Base-by-base conservation (phyloP, 2,329 filamentous ascomycete genomes). In the Alternaria ventricosa region DNA sequence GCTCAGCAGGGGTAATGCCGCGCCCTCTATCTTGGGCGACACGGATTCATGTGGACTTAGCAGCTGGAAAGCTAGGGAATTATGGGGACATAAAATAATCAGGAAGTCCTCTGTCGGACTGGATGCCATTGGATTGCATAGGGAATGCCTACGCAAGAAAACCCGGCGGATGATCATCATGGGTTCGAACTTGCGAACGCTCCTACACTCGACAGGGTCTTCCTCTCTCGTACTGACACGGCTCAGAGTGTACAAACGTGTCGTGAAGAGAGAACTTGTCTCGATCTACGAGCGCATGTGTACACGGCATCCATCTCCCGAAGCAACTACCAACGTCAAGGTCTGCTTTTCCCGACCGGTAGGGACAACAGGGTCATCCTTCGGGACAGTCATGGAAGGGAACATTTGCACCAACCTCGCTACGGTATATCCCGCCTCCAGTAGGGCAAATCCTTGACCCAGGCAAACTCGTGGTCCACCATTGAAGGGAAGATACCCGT, bases 401-500 rank as follows among this genome's bases (percentile, higher is more conserved):
- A 77, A 77, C 7, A 61, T 57, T 63, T 78, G 73, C 3, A 71
- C 54, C 25, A 75, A 28, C 12, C 73, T 54, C 33, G 75, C 71
- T 46, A 71, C 53, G 6, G 70, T 69, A 46, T 74, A 77, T 5
- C 62, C 70, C 12, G 71, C 71, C 56, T 77, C 73, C 1, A 71
- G 69, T 5, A 77, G 59, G 4, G 74, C 74, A 43, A 76, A 77
- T 46, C 76, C 69, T 47, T 77, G 71, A 3, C 73, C 75, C 45
- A 77, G 67, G 50, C 74, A 77, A 20, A 75, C 70, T 11, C 74
- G 63, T 5, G 75, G 71, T 3, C 75, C 75, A 4, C 71, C 73
- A 51, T 75, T 73, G 59, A 78, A 79, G 1, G 76, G 76, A 6
- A 78, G 41, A 56, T 74, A 79, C 11, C 70, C 70, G 61, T 71